These are phyloP conservation scores for Talaromyces sp. DNA, from an alignment of 2,329 filamentous ascomycete species.

Conservation along the genomic window DNA sequence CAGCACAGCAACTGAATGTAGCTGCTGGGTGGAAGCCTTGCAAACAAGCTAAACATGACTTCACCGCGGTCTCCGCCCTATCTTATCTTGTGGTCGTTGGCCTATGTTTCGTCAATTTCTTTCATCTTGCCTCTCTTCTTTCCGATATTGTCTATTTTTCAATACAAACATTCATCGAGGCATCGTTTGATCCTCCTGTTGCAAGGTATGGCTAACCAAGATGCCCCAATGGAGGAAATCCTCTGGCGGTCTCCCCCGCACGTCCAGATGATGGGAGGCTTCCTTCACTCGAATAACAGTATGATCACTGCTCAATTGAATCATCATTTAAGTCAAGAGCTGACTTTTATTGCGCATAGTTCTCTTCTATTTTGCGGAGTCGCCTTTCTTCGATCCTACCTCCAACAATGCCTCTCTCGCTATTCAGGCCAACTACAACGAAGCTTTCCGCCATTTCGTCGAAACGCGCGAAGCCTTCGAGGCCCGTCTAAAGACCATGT, in stretches of 20 bases:
- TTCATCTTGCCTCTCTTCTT: not conserved
- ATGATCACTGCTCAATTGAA: constrained; percentile 13
- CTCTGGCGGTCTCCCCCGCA: constrained; percentile 50
- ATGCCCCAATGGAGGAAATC: constrained; percentile 47
- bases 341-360: constrained; percentile 42
- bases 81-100: not conserved
- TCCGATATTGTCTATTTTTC: not conserved
- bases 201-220: constrained; percentile 38
- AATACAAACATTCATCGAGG: not conserved
- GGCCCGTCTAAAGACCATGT: constrained; percentile 54
- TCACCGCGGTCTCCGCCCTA: constrained; percentile 6
- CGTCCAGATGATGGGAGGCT: constrained; percentile 51
- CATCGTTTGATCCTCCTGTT: not conserved
- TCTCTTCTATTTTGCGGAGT: constrained; percentile 64
- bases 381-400: constrained; percentile 64
- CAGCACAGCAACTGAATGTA: no score
- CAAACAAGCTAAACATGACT: constrained; percentile 35
- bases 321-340: not conserved
- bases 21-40: no score
- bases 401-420: constrained; percentile 63
- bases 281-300: constrained; percentile 50
- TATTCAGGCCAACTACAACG: constrained; percentile 55
- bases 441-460: constrained; percentile 53
- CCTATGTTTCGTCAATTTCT: not conserved
- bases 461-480: constrained; percentile 62